Evolutionary conservation across 768 basidiomycete species (phyloP), one percentile per base, ranked within the genome.

Genomic region (Mycena rosella): DNA sequence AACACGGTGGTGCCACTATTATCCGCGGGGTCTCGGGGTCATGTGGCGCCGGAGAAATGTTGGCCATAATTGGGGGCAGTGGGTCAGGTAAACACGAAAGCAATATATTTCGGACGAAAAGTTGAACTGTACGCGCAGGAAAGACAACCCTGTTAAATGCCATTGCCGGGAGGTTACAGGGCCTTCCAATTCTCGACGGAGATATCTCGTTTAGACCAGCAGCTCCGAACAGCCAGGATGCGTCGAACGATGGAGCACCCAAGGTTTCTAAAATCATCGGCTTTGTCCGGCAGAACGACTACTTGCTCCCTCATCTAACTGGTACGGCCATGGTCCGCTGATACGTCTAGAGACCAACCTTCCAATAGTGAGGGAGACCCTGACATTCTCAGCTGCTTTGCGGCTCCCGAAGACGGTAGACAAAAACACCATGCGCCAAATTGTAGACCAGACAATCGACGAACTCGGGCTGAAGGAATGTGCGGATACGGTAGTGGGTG

Each of bases 401-500:
- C 75, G 83, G 0, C 76, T 85, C 1, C 83, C 77, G 1, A 71
- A 75, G 53, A 77, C 77, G 0, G 74, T 84, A 9, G 58, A 69
- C 27, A 45, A 70, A 5, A 56, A 67, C 20, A 76, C 76, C 3
- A 71, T 79, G 5, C 49, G 57, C 11, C 63, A 71, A n/a, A 83
- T 84, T 59, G 83, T 84, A 5, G 77, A 83, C 52, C 79, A 83
- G 67, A 84, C 83, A 0, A 78, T 85, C 38, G 69, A 76, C 18
- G 83, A 84, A 69, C 78, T 86, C 3, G 84, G 85, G 0, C 71
- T 86, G 20, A 67, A 74, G 7, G 84, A 83, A 30, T 81, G 77
- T 0, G 82, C 81, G 8, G 79, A 85, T 34, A 83, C 81, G 5
- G 72, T 83, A 10, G 81, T 86, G 4, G 85, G 85, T 10, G 84